Conservation (phyloP, 192 early-diverging fungal genomes). For the Backusella parvicylindrica region DNA sequence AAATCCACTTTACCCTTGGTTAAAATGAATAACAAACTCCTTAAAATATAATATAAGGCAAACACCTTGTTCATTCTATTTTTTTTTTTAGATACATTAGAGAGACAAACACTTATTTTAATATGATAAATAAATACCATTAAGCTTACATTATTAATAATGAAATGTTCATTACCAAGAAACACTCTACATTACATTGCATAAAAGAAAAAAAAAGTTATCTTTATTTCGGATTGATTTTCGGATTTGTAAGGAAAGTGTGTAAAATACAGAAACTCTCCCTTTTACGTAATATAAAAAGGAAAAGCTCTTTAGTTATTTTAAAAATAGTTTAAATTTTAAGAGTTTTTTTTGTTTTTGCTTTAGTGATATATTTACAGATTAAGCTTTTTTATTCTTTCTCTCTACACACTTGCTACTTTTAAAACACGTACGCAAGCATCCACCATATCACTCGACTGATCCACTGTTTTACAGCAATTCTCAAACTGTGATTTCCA, state of each 20-base stretch:
- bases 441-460: slow-evolving; percentile 36
- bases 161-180: neutral
- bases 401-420: slow-evolving; percentile 18
- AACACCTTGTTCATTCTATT: too few species aligned
- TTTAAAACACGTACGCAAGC: slow-evolving; percentile 37
- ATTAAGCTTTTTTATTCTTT: neutral
- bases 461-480: slow-evolving; percentile 28
- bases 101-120: too few species aligned
- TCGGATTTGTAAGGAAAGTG: neutral
- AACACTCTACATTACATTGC: neutral
- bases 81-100: too few species aligned
- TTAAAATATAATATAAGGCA: neutral
- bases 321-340: neutral
- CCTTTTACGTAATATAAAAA: neutral
- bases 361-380: neutral
- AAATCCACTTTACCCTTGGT: neutral
- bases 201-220: too few species aligned
- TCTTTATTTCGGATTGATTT: neutral
- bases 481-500: slow-evolving; percentile 24
- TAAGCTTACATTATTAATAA: neutral
- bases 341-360: slow-evolving; percentile 2
- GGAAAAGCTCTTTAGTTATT: neutral
- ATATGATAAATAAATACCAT: too few species aligned
- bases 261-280: neutral
- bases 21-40: neutral